These are phyloP conservation scores for Sistotremastrum suecicum DNA, from an alignment of 768 basidiomycete species.

Conservation along the genomic window DNA sequence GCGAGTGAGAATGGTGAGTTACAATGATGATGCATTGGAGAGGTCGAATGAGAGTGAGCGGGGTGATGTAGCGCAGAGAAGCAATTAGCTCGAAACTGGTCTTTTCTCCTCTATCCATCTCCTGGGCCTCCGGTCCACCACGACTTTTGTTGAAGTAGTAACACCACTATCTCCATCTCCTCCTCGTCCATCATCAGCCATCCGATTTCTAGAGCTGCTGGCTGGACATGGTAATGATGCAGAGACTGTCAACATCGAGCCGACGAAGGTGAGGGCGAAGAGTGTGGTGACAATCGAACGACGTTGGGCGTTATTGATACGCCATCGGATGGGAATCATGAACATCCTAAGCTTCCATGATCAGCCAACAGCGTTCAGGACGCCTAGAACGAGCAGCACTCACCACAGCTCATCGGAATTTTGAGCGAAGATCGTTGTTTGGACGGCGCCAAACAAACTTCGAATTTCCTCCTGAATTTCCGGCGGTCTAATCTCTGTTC, in stretches of 20 bases:
- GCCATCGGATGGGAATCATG: slow-evolving; percentile 8
- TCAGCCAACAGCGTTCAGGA: no score
- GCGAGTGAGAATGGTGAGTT: no score
- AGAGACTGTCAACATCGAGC: slow-evolving; percentile 65
- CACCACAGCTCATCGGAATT: no score
- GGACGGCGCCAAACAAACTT: slow-evolving; percentile 1
- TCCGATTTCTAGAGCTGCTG: slow-evolving; percentile 40
- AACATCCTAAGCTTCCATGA: no score
- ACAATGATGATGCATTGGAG: neutral
- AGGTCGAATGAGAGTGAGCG: neutral
- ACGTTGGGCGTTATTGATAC: slow-evolving; percentile 39
- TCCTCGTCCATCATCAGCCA: slow-evolving; percentile 33
- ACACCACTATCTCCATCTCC: slow-evolving; percentile 9
- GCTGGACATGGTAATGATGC: slow-evolving; percentile 76
- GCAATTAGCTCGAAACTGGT: slow-evolving; percentile 8
- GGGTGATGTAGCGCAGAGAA: neutral
- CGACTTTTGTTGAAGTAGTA: slow-evolving; percentile 17
- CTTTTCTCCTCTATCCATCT: slow-evolving; percentile 73
- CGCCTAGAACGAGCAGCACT: no score
- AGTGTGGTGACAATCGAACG: slow-evolving; percentile 66
- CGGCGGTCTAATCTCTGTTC: slow-evolving; percentile 5
- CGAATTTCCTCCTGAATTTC: neutral
- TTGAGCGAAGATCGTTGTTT: neutral
- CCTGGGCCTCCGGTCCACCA: slow-evolving; percentile 49
- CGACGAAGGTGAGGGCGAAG: slow-evolving; percentile 70